Evolutionary conservation across 2,329 filamentous ascomycete species (phyloP), one percentile per base, ranked within the genome.

Genomic region (Cytospora piceicola): DNA sequence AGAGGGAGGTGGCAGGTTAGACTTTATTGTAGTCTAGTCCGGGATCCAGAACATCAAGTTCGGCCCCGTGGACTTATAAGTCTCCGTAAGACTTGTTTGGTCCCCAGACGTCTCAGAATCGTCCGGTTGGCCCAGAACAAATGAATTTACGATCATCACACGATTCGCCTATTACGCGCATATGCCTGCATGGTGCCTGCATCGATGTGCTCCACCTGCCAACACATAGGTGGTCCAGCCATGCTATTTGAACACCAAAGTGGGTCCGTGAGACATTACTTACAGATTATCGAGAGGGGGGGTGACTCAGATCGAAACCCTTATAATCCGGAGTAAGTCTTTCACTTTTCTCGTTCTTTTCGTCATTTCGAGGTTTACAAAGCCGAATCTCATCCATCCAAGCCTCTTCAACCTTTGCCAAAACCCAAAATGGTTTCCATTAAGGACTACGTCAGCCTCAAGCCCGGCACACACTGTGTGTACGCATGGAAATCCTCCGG

Each of bases 121-220:
- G 46, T 49, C 5, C 46, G n/a, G n/a, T n/a, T n/a, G 11, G 46
- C 46, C n/a, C n/a, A 24, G 46, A 49, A 22, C n/a, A 24, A 49
- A 49, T n/a, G 8, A 24, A 24, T 22, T 24, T 3, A 49, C 46
- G n/a, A 49, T 24, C 46, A 49, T 22, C 46, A 20, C n/a, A 49
- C 46, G 8, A 49, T 20, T 49, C 24, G 8, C 46, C n/a, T 49
- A 11, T 49, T 24, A 49, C 46, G 46, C n/a, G 46, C 46, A 22
- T 49, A 11, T 24, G 46, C 22, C n/a, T 49, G 46, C 46, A 49
- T 24, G 11, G 46, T 49, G n/a, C 46, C 46, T 49, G 46, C 46
- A 49, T 49, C 24, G 46, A 49, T 24, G 46, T n/a, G 46, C 46
- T 49, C 46, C 46, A 49, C 46, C n/a, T 49, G 22, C 46, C 46